These are phyloP conservation scores for Berberis vulgaris DNA, from an alignment of 164 flowering plant genomes.

Conservation along the genomic window DNA sequence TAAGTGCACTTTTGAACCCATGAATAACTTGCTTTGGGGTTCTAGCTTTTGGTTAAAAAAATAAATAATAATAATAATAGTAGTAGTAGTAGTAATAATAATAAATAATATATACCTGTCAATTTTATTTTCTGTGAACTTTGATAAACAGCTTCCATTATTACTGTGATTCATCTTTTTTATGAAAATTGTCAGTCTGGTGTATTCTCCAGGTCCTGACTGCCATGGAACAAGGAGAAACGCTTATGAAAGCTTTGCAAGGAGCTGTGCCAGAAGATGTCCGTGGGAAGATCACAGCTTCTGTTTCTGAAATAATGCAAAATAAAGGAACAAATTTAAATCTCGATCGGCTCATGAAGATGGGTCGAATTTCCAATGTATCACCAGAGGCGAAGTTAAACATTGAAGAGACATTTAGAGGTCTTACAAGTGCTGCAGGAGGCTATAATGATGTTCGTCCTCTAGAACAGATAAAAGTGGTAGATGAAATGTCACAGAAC, in stretches of 20 bases:
- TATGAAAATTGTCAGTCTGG: not conserved
- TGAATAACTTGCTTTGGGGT: too few species aligned
- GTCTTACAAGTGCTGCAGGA: conserved; percentile 21
- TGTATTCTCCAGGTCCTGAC: conserved; percentile 51
- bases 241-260: conserved; percentile 79
- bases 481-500: conserved; percentile 23
- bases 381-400: conserved; percentile 34
- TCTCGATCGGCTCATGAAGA: conserved; percentile 30
- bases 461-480: conserved; percentile 19
- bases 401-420: conserved; percentile 27
- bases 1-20: too few species aligned
- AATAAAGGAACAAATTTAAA: conserved; percentile 44
- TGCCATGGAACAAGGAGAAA: conserved; percentile 84
- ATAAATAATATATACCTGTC: too few species aligned
- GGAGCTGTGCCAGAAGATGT: conserved; percentile 98
- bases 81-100: too few species aligned
- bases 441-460: conserved; percentile 19
- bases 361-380: conserved; percentile 20
- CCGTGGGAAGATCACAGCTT: conserved; percentile 70
- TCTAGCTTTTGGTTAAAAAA: too few species aligned
- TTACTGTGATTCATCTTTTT: not conserved
- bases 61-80: too few species aligned
- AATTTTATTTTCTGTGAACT: too few species aligned
- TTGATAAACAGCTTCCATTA: not conserved
- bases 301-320: conserved; percentile 63